These are phyloP conservation scores for Bromus sterilis DNA, from an alignment of 176 grass and related monocot genomes.

Conservation along the genomic window DNA sequence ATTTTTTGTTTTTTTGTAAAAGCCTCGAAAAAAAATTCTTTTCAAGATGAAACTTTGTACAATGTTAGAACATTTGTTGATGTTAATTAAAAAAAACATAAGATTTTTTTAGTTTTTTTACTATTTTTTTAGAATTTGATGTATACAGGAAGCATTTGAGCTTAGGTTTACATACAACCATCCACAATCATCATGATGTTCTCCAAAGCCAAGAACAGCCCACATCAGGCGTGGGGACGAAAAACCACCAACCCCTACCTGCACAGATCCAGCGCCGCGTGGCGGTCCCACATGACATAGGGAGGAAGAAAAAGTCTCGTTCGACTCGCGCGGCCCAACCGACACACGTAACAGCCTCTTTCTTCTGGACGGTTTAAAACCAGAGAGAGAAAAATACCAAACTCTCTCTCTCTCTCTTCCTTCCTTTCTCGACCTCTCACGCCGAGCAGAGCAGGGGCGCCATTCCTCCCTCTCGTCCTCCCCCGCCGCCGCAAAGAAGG, in stretches of 20 bases:
- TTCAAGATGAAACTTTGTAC: too few relatives aligned
- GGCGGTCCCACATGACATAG: not conserved
- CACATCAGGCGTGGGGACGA: not conserved
- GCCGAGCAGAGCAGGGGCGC: constrained; percentile 4
- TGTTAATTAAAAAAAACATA: too few relatives aligned
- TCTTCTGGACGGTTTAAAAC: not conserved
- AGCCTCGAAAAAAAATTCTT: too few relatives aligned
- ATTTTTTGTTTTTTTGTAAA: too few relatives aligned
- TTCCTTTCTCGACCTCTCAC: not conserved
- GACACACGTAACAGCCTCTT: not conserved
- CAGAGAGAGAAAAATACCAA: not conserved
- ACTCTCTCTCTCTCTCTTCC: not conserved
- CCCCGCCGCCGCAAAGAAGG: not conserved
- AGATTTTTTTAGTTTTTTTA: too few relatives aligned
- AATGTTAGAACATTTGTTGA: too few relatives aligned
- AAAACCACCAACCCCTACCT: not conserved
- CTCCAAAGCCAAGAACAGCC: not conserved
- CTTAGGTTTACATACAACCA: too few relatives aligned
- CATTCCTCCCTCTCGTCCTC: not conserved
- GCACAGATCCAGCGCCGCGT: not conserved
- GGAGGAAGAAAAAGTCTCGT: not conserved
- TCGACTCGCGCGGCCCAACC: not conserved
- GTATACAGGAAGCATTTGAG: too few relatives aligned
- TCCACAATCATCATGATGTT: not conserved
- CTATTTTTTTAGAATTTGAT: too few relatives aligned